phyloP scores from a whole-genome alignment of 305 asterid genomes.

The Fraxinus angustifolia region DNA sequence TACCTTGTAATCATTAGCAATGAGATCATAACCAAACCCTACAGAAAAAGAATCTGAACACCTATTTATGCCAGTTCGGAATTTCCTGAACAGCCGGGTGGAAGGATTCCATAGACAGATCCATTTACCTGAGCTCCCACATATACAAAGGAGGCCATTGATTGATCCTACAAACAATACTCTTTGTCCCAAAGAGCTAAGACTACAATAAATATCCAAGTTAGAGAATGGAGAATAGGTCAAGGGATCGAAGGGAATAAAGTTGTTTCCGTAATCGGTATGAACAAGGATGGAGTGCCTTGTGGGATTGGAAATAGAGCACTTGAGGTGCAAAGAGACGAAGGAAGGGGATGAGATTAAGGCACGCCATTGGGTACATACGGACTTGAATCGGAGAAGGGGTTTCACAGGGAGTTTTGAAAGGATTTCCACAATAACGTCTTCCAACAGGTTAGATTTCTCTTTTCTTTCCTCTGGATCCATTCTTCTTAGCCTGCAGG shows the following conservation, averaged over 20 bases:
- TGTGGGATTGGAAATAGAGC: background rate
- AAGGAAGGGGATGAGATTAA: background rate
- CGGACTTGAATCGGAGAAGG: background rate
- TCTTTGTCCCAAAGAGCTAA: background rate
- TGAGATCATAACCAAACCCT: conserved; percentile 14
- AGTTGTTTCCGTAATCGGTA: background rate
- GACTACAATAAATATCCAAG: background rate
- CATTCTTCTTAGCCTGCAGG: background rate
- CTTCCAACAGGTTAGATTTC: background rate
- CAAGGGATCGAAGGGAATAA: background rate
- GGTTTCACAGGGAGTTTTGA: background rate
- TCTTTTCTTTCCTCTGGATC: background rate
- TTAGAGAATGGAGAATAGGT: background rate
- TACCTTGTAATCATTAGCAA: conserved; percentile 1
- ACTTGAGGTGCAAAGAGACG: background rate
- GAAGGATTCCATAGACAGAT: background rate
- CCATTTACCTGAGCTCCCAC: background rate
- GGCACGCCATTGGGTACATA: background rate
- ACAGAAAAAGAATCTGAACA: background rate
- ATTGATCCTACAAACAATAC: background rate
- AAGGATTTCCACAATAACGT: background rate
- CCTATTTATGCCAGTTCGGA: background rate
- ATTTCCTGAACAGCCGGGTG: background rate
- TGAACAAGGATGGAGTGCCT: background rate
- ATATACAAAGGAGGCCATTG: background rate